Percentiles rank a stretch among this genome's conserved stretches.
Evolutionary conservation across 257 asterid species (phyloP).

Genomic region (Fraxinus excelsior): DNA sequence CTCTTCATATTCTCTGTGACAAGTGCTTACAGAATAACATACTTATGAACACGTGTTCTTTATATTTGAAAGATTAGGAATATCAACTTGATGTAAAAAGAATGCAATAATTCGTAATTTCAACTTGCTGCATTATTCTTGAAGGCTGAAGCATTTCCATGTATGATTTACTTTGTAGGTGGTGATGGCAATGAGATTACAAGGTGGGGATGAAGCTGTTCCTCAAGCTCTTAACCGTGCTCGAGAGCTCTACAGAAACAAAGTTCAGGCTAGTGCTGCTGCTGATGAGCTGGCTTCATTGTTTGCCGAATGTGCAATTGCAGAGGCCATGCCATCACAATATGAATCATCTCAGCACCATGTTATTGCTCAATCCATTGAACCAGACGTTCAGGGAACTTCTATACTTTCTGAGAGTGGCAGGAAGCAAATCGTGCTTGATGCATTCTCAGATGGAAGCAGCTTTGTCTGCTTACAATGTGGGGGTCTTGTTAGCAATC

Average conservation of each 20-base stretch:
- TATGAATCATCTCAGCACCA: constrained; percentile 33
- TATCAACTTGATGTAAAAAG: no score
- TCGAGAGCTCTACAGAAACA: constrained; percentile 61
- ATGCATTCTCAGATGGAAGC: constrained; percentile 91
- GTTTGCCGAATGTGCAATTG: constrained; percentile 92
- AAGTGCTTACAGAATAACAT: no score
- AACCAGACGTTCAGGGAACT: constrained; percentile 52
- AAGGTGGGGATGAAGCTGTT: constrained; percentile 83
- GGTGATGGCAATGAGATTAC: constrained; percentile 74
- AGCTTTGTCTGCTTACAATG: constrained; percentile 88
- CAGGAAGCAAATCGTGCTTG: constrained; percentile 69
- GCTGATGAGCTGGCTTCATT: constrained; percentile 85
- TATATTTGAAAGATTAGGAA: no score
- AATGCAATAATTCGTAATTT: no score
- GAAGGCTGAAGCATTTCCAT: background rate
- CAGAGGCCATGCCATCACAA: constrained; percentile 69
- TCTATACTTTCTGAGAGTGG: constrained; percentile 87
- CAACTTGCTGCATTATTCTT: background rate
- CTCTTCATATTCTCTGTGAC: no score
- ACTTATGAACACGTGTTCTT: no score
- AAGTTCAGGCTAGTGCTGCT: constrained; percentile 64
- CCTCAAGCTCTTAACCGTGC: constrained; percentile 69
- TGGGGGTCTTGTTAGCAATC: constrained; percentile 88
- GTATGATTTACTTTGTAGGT: constrained; percentile 44
- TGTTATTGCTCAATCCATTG: constrained; percentile 32